Percentiles rank a stretch among this genome's conserved stretches.
These are phyloP conservation scores for Botryotinia calthae DNA, from an alignment of 2,329 filamentous ascomycete species.

Conservation along the genomic window DNA sequence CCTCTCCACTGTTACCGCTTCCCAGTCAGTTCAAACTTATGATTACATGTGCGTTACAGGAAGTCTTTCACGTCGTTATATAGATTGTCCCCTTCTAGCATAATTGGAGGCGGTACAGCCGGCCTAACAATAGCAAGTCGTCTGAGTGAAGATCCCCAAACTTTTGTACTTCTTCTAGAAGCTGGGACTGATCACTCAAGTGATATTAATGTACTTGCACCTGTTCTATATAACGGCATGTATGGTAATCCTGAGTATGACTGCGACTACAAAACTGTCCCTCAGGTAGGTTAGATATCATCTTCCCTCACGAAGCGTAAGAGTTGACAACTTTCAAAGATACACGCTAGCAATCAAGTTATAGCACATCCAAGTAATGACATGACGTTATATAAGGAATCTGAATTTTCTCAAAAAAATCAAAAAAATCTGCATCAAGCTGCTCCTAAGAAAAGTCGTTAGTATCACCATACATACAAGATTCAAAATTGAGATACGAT, in stretches of 20 bases:
- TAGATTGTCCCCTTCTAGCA: background rate
- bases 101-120: background rate
- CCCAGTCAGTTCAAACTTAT: background rate
- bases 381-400: background rate
- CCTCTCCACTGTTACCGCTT: background rate
- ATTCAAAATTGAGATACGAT: background rate
- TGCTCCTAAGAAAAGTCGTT: background rate
- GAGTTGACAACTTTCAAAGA: background rate
- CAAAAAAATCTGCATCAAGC: background rate
- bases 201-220: constrained; percentile 9
- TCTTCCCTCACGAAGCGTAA: background rate
- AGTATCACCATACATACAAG: background rate
- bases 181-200: constrained; percentile 21
- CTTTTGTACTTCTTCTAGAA: constrained; percentile 25
- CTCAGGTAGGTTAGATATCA: constrained; percentile 1
- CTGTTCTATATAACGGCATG: background rate
- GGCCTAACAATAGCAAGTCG: constrained; percentile 24
- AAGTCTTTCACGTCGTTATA: background rate
- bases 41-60: constrained; percentile 1
- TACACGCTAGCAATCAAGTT: constrained; percentile 15
- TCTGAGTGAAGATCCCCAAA: constrained; percentile 19
- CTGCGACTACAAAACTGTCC: constrained; percentile 23
- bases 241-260: constrained; percentile 29
- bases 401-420: background rate
- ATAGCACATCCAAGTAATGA: constrained; percentile 29